These are phyloP conservation scores for Fusarium albosuccineum DNA, from an alignment of 2,329 filamentous ascomycete genomes.

Conservation along the genomic window DNA sequence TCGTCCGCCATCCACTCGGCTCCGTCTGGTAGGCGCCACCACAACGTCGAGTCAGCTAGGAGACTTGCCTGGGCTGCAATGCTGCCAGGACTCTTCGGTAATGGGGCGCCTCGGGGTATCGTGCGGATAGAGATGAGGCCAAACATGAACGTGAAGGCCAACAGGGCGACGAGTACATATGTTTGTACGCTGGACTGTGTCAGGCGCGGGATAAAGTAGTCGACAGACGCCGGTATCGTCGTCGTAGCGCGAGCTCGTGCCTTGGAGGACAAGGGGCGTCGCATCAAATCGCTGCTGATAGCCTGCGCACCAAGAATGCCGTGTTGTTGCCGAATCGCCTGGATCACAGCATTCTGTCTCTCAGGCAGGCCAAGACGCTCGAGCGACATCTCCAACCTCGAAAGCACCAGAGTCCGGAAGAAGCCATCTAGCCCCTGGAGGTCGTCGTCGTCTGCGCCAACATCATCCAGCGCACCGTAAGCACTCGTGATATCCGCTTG, in stretches of 20 bases:
- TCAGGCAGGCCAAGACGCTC: constrained; percentile 38
- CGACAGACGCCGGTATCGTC: constrained; percentile 36
- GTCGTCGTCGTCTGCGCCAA: constrained; percentile 32
- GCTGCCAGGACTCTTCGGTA: constrained; percentile 47
- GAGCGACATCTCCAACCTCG: constrained; percentile 38
- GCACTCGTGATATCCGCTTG: constrained; percentile 31
- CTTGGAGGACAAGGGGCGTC: constrained; percentile 23
- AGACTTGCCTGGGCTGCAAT: constrained; percentile 49
- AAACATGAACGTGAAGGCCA: constrained; percentile 39
- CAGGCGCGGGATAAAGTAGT: constrained; percentile 40
- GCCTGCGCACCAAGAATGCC: constrained; percentile 46
- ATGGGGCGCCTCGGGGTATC: constrained; percentile 30
- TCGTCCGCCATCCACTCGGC: constrained; percentile 47
- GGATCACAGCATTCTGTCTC: constrained; percentile 40
- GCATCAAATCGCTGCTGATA: constrained; percentile 38
- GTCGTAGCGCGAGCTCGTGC: constrained; percentile 20
- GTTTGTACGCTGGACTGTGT: constrained; percentile 41
- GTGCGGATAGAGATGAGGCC: constrained; percentile 42
- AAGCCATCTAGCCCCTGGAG: constrained; percentile 44
- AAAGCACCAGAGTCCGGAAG: constrained; percentile 45
- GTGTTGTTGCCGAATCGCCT: constrained; percentile 42
- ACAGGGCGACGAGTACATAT: constrained; percentile 37
- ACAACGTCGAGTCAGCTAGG: constrained; percentile 46
- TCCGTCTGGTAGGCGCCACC: constrained; percentile 46
- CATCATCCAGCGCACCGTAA: constrained; percentile 35